These are phyloP conservation scores for Cucumis cinereus DNA, from an alignment of 306 rosid genomes.

Conservation along the genomic window DNA sequence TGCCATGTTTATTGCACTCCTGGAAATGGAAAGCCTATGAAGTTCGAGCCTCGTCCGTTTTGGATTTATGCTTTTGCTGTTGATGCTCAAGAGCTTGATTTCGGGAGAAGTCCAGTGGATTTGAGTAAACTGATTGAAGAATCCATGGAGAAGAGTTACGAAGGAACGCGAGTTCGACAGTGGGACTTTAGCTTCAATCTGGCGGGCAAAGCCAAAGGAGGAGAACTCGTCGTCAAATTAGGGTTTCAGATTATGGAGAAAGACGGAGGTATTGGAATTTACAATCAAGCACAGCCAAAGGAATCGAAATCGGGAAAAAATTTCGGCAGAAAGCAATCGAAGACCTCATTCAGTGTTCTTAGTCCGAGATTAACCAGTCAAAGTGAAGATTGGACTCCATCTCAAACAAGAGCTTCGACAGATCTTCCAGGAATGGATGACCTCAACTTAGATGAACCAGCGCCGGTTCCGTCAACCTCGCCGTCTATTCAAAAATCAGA, in stretches of 20 bases:
- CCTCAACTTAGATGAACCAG: constrained; percentile 82
- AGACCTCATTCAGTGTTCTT: constrained; percentile 76
- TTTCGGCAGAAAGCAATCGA: constrained; percentile 67
- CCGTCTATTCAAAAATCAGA: constrained; percentile 27
- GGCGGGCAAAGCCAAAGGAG: constrained; percentile 82
- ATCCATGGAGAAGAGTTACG: constrained; percentile 50
- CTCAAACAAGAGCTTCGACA: constrained; percentile 6
- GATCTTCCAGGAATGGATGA: constrained; percentile 76
- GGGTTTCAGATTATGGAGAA: constrained; percentile 97
- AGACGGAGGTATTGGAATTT: constrained; percentile 76
- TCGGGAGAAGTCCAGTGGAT: constrained; percentile 64
- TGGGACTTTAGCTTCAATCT: constrained; percentile 71
- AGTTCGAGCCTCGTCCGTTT: constrained; percentile 78
- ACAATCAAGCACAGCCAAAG: constrained; percentile 24
- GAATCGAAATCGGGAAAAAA: constrained; percentile 33
- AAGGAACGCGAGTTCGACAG: constrained; percentile 60
- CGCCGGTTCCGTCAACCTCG: constrained; percentile 28
- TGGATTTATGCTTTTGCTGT: constrained; percentile 66
- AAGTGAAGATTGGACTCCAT: constrained; percentile 61
- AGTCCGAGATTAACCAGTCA: constrained; percentile 65
- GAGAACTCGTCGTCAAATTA: constrained; percentile 71
- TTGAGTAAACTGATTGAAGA: constrained; percentile 57
- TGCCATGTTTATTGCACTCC: constrained; percentile 56
- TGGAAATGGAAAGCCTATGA: constrained; percentile 33
- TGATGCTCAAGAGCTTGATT: constrained; percentile 81